Evolutionary conservation across 2,329 filamentous ascomycete genomes (phyloP).

Genomic region (Iodosphaeria phyllophila): DNA sequence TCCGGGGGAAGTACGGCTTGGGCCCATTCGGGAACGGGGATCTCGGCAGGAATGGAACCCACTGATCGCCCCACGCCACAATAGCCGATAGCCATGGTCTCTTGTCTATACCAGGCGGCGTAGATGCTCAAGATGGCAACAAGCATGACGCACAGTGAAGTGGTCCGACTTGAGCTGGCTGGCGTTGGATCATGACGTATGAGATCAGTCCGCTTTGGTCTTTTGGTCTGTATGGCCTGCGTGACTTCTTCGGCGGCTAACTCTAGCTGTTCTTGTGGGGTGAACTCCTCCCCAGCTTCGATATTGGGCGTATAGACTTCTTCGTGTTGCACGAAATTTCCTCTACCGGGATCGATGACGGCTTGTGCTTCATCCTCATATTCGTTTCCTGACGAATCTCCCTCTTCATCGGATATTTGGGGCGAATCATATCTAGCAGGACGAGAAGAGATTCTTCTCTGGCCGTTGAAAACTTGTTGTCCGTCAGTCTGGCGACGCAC

Average conservation of each 20-base stretch:
- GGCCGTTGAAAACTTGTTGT: constrained; percentile 8
- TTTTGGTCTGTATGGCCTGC: constrained; percentile 14
- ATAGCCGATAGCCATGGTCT: constrained; percentile 92
- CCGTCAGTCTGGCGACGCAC: constrained; percentile 25
- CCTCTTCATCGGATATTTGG: too few species aligned
- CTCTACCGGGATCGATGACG: constrained; percentile 25
- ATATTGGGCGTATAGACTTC: too few species aligned
- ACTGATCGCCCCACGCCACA: constrained; percentile 64
- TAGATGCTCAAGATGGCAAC: constrained; percentile 54
- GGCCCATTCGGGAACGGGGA: constrained; percentile 23
- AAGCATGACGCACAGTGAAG: constrained; percentile 53
- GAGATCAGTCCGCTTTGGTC: too few species aligned
- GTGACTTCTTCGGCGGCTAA: constrained; percentile 46
- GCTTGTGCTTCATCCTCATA: constrained; percentile 34
- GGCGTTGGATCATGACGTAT: too few species aligned
- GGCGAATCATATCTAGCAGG: too few species aligned
- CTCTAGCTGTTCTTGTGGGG: constrained; percentile 72
- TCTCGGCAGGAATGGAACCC: constrained; percentile 26
- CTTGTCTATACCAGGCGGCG: constrained; percentile 71
- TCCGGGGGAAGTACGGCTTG: constrained; percentile 23
- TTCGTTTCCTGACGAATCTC: constrained; percentile 23
- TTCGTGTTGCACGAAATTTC: too few species aligned
- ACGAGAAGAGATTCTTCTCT: too few species aligned
- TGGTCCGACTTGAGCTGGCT: constrained; percentile 29
- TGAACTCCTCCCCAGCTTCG: constrained; percentile 79